Evolutionary conservation across 2,329 filamentous ascomycete genomes (phyloP).

Genomic region (Nigrospora osmanthi): DNA sequence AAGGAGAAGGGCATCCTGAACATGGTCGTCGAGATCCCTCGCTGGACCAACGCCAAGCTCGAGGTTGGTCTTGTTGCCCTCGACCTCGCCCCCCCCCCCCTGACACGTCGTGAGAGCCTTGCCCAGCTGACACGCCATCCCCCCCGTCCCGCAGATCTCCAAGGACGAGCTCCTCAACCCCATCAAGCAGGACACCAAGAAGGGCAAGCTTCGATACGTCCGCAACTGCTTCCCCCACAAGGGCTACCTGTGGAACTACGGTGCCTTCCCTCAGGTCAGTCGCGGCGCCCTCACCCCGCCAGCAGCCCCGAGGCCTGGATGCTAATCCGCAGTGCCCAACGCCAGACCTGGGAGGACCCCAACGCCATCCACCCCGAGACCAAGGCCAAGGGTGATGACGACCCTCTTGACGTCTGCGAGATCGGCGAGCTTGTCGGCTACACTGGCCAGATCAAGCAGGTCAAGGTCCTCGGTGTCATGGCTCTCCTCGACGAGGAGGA

Average conservation of each 20-base stretch:
- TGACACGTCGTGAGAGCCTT: constrained; percentile 4
- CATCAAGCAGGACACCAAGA: constrained; percentile 99
- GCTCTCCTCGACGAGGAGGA: constrained; percentile 98
- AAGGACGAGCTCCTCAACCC: constrained; percentile 98
- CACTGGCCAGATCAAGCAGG: constrained; percentile 95
- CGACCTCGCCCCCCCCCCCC: not conserved
- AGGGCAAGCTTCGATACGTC: constrained; percentile 98
- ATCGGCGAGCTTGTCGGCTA: constrained; percentile 97
- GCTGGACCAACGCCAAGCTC: constrained; percentile 99
- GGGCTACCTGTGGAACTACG: constrained; percentile 99
- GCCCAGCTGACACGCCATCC: not conserved
- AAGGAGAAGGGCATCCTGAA: constrained; percentile 92
- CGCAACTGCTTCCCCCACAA: constrained; percentile 99
- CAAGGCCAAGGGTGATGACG: constrained; percentile 98
- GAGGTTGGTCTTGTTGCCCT: constrained; percentile 58
- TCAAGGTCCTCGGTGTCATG: constrained; percentile 99
- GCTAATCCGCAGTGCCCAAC: constrained; percentile 4
- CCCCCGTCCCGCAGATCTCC: constrained; percentile 62
- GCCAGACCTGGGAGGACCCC: constrained; percentile 97
- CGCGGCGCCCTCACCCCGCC: not conserved
- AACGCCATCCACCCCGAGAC: constrained; percentile 94
- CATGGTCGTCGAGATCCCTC: constrained; percentile 99
- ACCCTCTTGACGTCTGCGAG: constrained; percentile 98
- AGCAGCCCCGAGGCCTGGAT: not conserved
- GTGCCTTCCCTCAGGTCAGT: constrained; percentile 89